Evolutionary conservation across 805 yeast genomes (phyloP).

Genomic region (Candida coquimbonensis): DNA sequence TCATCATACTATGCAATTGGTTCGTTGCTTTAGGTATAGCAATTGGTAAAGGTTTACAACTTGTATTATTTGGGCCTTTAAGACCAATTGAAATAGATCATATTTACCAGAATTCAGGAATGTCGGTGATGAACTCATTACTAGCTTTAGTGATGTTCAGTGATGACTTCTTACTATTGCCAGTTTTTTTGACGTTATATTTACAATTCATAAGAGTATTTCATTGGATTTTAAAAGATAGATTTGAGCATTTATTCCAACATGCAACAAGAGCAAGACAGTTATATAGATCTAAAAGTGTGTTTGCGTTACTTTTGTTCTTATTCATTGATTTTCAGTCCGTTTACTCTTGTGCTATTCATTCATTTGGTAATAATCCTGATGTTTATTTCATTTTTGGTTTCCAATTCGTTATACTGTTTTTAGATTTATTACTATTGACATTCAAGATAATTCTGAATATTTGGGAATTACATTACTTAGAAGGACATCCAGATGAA

Average conservation of each 20-base stretch:
- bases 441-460: constrained; percentile 43
- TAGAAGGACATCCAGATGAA: constrained; percentile 43
- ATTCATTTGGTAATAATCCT: constrained; percentile 32
- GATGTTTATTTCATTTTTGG: constrained; percentile 62
- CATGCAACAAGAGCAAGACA: constrained; percentile 27
- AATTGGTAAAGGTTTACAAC: constrained; percentile 43
- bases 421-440: constrained; percentile 43
- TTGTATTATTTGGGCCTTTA: constrained; percentile 63
- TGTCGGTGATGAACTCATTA: constrained; percentile 54
- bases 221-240: constrained; percentile 61
- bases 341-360: constrained; percentile 48
- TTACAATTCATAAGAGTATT: constrained; percentile 54
- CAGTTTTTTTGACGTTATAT: constrained; percentile 29
- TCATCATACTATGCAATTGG: constrained; percentile 38
- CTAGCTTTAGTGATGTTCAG: constrained; percentile 49
- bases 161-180: constrained; percentile 40
- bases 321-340: constrained; percentile 43
- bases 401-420: constrained; percentile 64
- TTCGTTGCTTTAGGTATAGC: constrained; percentile 30
- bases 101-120: constrained; percentile 58
- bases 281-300: constrained; percentile 32
- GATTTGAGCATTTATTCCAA: constrained; percentile 44
- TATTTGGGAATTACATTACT: constrained; percentile 47
- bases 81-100: constrained; percentile 73
- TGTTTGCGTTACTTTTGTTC: constrained; percentile 38